phyloP scores from a whole-genome alignment of 345 rosid species.

The Acer saccharum region DNA sequence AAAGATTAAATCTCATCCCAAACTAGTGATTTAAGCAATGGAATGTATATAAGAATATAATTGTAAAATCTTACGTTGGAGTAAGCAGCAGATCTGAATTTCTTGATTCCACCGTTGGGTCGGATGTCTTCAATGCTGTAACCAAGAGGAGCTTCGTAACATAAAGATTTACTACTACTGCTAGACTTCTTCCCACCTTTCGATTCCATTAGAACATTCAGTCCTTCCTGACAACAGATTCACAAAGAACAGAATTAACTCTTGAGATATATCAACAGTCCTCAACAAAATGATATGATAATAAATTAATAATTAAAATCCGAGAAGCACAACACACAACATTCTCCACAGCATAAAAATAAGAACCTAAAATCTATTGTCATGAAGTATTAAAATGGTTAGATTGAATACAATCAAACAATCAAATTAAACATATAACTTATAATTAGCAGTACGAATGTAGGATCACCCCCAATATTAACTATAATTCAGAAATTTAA shows the following conservation, averaged over 20 bases:
- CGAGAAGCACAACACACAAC: not conserved
- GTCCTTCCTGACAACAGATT: conserved; percentile 29
- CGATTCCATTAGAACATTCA: conserved; percentile 88
- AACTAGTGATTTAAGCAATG: not conserved
- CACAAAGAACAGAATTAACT: not conserved
- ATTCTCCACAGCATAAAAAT: not conserved
- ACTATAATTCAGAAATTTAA: no score
- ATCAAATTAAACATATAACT: not conserved
- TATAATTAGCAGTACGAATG: no score
- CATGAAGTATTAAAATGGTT: not conserved
- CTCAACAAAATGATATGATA: not conserved
- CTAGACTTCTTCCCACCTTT: conserved; percentile 82
- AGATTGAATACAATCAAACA: not conserved
- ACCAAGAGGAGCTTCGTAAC: conserved; percentile 92
- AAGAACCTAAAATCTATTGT: no score
- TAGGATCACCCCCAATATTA: no score
- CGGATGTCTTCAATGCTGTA: conserved; percentile 93
- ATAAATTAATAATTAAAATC: not conserved
- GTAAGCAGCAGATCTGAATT: conserved; percentile 92
- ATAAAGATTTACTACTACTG: conserved; percentile 53
- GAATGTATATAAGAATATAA: not conserved
- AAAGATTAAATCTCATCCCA: not conserved
- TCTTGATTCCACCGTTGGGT: conserved; percentile 89
- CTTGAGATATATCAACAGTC: not conserved
- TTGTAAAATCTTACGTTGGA: conserved; percentile 59